phyloP scores from a whole-genome alignment of 352 stramenopile species.

The Phytophthora sp. region DNA sequence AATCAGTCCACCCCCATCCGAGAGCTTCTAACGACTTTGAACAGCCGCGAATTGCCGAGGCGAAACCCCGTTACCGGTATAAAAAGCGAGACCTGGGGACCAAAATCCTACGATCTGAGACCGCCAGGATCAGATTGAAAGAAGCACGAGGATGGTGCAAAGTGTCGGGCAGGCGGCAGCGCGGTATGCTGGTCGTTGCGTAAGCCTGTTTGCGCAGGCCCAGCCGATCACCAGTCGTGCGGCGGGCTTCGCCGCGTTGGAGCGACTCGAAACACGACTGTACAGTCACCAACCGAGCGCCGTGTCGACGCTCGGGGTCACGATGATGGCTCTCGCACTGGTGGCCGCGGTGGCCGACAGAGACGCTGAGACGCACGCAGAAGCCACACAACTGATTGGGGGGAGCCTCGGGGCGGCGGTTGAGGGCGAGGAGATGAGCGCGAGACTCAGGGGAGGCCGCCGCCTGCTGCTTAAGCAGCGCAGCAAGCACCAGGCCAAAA shows the following conservation, averaged over 20 bases:
- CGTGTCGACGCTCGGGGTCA: slow-evolving; percentile 11
- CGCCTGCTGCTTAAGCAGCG: slow-evolving; percentile 67
- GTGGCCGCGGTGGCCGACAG: slow-evolving; percentile 5
- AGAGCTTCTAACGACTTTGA: neutral
- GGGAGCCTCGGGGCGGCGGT: slow-evolving; percentile 1
- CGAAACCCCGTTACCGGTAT: slow-evolving; percentile 6
- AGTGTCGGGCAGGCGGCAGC: slow-evolving; percentile 8
- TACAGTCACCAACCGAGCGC: slow-evolving; percentile 1
- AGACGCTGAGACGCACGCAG: slow-evolving; percentile 3
- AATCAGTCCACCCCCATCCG: slow-evolving; percentile 7
- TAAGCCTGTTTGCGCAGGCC: neutral
- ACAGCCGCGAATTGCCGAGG: neutral
- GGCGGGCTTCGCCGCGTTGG: neutral
- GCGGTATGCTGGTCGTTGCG: slow-evolving; percentile 1
- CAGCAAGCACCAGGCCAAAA: slow-evolving; percentile 62
- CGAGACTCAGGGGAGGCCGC: slow-evolving; percentile 21
- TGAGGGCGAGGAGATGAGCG: slow-evolving; percentile 29
- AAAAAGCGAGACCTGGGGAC: neutral
- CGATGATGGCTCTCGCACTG: slow-evolving; percentile 18
- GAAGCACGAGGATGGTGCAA: slow-evolving; percentile 7
- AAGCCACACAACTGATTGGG: slow-evolving; percentile 20
- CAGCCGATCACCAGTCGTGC: neutral
- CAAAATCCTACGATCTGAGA: slow-evolving; percentile 19
- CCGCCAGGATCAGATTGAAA: slow-evolving; percentile 10
- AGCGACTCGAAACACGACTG: neutral